These are phyloP conservation scores for Xylariaceae sp. DNA, from an alignment of 2,329 filamentous ascomycete species.

Conservation along the genomic window DNA sequence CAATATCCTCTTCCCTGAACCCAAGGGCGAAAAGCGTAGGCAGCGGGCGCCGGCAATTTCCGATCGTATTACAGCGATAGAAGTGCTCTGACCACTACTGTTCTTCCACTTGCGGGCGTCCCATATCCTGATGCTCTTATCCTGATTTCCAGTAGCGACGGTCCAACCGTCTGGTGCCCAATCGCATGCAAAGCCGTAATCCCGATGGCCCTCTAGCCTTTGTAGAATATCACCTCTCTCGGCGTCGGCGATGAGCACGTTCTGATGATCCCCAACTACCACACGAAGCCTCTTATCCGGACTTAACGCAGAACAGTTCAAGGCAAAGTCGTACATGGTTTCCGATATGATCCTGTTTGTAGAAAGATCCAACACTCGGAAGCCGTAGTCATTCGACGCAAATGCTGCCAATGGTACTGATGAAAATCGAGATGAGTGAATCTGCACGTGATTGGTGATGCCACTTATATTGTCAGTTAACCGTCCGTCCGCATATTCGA, in stretches of 20 bases:
- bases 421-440: constrained; percentile 57
- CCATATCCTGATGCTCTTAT: constrained; percentile 73
- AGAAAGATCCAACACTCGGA: constrained; percentile 61
- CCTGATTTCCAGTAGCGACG: constrained; percentile 77
- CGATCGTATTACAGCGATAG: constrained; percentile 59
- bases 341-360: constrained; percentile 62
- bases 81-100: constrained; percentile 49
- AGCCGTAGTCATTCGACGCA: constrained; percentile 62
- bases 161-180: constrained; percentile 79
- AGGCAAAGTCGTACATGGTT: constrained; percentile 57
- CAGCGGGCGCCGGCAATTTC: constrained; percentile 71
- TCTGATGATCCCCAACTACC: constrained; percentile 69
- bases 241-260: constrained; percentile 69
- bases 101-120: constrained; percentile 71
- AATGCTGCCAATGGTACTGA: constrained; percentile 59
- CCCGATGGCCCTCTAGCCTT: constrained; percentile 64
- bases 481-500: constrained; percentile 45
- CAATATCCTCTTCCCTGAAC: constrained; percentile 67
- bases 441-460: constrained; percentile 67
- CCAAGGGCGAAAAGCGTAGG: constrained; percentile 71
- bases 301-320: constrained; percentile 75
- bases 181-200: constrained; percentile 76
- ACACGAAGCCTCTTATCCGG: constrained; percentile 72
- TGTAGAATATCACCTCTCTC: constrained; percentile 64
- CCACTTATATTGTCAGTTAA: constrained; percentile 54